Base-by-base conservation (phyloP, 73 alveolate genomes). In the Paramecium tetraurelia region DNA sequence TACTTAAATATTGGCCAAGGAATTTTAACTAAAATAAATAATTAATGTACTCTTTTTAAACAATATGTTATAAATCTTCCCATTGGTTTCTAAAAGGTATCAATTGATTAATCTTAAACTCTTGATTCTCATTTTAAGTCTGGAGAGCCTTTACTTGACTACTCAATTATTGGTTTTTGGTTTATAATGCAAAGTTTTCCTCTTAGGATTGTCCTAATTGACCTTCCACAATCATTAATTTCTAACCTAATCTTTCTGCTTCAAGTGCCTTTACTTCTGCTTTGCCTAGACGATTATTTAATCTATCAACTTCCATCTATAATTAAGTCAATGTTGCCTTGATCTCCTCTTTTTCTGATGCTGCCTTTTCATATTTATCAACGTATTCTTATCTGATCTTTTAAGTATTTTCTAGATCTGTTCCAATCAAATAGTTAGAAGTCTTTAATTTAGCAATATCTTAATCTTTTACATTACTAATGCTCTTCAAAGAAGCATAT, bases 241-340 rank as follows among this genome's bases (percentile, higher is more conserved):
- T 72, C n/a, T 72, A 72, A 36, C 59, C 18, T 36, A 72, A 72
- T 72, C 86, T 72, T 72, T 72, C 86, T 35, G 59, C 86, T 72
- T 72, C 86, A 31, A 72, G 59, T 16, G 86, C 86, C 11, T 72
- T 72, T 0, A 80, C 76, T 80, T 80, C 70, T 21, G 70, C 90
- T 5, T 80, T 80, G 1, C 75, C 43, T 12, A 80, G 7, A 40
- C 70, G 35, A 80, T 44, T 80, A 44, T 44, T 22, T 11, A 80
- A 35, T 80, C 57, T 80, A 20, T 80, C 90, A 43, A 48, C 38
- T 22, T 80, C 71, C 44, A 33, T 21, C 12, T 80, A 24, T 44
- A 22, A 24, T 41, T 41, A 10, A 43, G 53, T 24, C 14, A 43
- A 20, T 4, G 38, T 48, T n/a, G 46, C 90, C 14, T 35, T 80